Evolutionary conservation across 306 rosid species (phyloP), one percentile per base, ranked within the genome.

Genomic region (Canavalia ensiformis): DNA sequence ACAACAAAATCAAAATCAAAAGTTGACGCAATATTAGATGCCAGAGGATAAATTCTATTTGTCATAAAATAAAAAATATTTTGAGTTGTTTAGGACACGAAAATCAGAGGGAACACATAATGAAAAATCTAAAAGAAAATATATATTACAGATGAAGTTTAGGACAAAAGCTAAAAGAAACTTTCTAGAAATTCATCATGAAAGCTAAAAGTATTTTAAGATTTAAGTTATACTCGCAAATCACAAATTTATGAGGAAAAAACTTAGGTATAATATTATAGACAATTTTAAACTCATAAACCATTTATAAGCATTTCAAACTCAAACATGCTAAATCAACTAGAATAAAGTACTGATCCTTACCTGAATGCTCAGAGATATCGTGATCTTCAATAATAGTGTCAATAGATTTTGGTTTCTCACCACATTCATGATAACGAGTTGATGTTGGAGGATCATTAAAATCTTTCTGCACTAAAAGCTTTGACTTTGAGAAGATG

Each of bases 351-450:
- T 29, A 59, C 1, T 49, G 41, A 50, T 56, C 58, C 39, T 47
- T 81, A 91, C 94, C 90, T 60, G 91, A 84, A 75, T 88, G 82
- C 51, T 67, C 77, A 58, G 75, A 68, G 31, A 80, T 66, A 82
- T 64, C 34, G 4, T 72, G 76, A 41, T 47, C 73, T 72, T 79
- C 88, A 75, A 51, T 54, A 75, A 51, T 54, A 49, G 72, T 80
- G 45, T 74, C 77, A 47, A 44, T 12, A 11, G 71, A 49, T 42
- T 66, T 59, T 5, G 41, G 64, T 34, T 69, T 72, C 55, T 63
- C 75, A 25, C 79, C 77, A 62, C 87, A 69, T 69, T 42, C 58
- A 37, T 29, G 39, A 42, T 33, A 73, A 65, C 85, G 63, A 37
- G 64, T 76, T 51, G 33, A 45, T 64, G 35, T 9, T 47, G 79